phyloP scores from a whole-genome alignment of 148 eudicot genomes.

The Cornus suecica region DNA sequence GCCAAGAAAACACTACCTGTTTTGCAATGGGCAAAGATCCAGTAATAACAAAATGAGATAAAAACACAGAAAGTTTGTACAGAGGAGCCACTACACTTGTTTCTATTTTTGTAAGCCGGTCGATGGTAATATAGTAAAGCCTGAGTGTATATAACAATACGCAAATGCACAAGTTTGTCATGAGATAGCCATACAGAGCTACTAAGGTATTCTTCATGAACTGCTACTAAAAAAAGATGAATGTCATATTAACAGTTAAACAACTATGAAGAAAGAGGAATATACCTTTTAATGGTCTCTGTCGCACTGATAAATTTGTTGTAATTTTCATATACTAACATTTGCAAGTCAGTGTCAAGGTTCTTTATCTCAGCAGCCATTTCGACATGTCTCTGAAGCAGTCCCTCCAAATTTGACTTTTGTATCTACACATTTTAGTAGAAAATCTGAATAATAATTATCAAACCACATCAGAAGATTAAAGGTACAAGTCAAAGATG shows the following conservation, averaged over 20 bases:
- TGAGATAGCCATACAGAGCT: not conserved
- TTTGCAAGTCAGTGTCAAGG: slow-evolving; percentile 97
- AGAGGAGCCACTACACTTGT: not conserved
- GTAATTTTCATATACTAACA: slow-evolving; percentile 97
- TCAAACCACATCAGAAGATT: not conserved
- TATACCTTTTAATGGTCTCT: slow-evolving; percentile 85
- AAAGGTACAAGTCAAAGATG: not conserved
- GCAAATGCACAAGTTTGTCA: not conserved
- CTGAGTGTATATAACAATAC: not conserved
- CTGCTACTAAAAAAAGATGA: not conserved
- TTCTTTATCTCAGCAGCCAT: slow-evolving; percentile 99
- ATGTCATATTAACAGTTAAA: not conserved
- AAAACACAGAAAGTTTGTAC: not conserved
- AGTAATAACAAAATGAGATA: not conserved
- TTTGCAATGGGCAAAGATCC: not conserved
- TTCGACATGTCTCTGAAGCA: slow-evolving; percentile 95
- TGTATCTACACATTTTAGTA: slow-evolving; percentile 50
- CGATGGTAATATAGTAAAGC: not conserved
- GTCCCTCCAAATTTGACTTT: slow-evolving; percentile 79
- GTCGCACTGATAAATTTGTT: slow-evolving; percentile 99
- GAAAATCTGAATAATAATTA: not conserved
- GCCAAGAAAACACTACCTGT: not conserved
- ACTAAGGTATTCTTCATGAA: not conserved
- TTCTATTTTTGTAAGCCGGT: not conserved
- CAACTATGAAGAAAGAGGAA: not conserved